Base-by-base conservation (phyloP, 768 basidiomycete species). In the Butyriboletus loyo region DNA sequence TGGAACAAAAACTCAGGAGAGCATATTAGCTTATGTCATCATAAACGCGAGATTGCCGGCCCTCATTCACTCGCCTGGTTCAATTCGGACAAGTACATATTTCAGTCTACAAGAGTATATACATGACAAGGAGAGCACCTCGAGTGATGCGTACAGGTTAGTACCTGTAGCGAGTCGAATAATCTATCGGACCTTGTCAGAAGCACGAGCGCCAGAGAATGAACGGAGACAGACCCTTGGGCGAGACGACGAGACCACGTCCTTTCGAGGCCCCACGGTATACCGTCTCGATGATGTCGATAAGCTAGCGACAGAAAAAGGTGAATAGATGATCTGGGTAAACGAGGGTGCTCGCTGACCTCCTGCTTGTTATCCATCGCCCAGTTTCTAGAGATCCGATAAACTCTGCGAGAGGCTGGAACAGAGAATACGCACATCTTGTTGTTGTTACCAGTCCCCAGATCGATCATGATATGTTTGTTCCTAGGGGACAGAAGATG, bases 381-480 rank as follows among this genome's bases (percentile, higher is more conserved):
- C 97, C 97, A 98, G 70, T 98, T 98, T 71, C 97, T 98, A 61
- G 40, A 41, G 15, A 25, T 38, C 21, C 8, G 35, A 31, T 21
- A 1, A 27, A 19, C 9, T 7, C 38, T 38, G 40, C 36, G 17
- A 46, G 32, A 15, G 2, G 22, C 2, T 2, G 24, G 22, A 13
- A 9, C 4, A 7, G 3, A 5, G 19, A 11, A 17, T 4, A 77
- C 92, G 58, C 52, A 95, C 94, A 97, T 97, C 77, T 98, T 98
- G 74, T 98, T 98, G 74, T 98, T 98, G 73, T 98, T 97, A 77
- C 95, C 95, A 45, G 95, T 98, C n/a, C 94, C 95, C 59, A 98
- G 74, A 82, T 98, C 97, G 65, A 99, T 98, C 96, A 98, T 98
- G 74, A 98, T 98, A 68, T 98, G 97, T 68, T 98, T 97, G 72